A percentile compares a stretch with the other conserved stretches of the same genome.
Conservation (phyloP, 495 filamentous ascomycete genomes). For the Tuber borchii region DNA sequence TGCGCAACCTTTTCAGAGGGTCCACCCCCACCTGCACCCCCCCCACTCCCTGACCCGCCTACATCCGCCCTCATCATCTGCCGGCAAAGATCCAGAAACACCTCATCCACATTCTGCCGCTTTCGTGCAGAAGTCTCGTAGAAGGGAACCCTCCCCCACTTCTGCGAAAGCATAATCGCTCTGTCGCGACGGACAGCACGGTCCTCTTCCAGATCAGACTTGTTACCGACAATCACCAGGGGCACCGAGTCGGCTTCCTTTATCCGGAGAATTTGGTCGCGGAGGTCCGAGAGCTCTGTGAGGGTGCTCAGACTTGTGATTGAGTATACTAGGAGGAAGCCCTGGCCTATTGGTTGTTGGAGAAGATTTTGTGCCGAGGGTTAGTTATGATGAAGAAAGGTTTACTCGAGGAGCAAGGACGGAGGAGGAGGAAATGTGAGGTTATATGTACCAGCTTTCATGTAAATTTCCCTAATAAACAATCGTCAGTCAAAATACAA, state of each 20-base stretch:
- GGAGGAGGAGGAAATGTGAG: conserved; percentile 2
- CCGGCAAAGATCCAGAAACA: conserved; percentile 85
- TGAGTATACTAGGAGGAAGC: conserved; percentile 94
- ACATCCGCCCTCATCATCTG: conserved; percentile 65
- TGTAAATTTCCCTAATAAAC: conserved; percentile 72
- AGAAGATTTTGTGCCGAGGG: background rate
- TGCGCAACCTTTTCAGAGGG: conserved; percentile 26
- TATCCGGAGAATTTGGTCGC: conserved; percentile 93
- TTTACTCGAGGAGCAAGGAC: background rate
- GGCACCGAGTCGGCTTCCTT: conserved; percentile 90
- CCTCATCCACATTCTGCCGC: conserved; percentile 81
- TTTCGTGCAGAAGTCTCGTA: conserved; percentile 88
- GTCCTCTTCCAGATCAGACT: conserved; percentile 90
- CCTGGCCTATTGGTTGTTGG: conserved; percentile 59
- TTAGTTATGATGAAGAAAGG: conserved; percentile 9
- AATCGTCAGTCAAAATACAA: conserved; percentile 23
- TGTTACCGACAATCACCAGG: conserved; percentile 95
- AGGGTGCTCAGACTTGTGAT: conserved; percentile 85
- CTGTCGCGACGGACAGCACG: conserved; percentile 72
- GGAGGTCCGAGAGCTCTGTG: conserved; percentile 75
- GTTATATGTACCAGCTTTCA: conserved; percentile 58
- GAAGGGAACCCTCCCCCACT: conserved; percentile 85
- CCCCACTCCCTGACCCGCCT: conserved; percentile 21
- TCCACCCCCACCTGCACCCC: conserved; percentile 10
- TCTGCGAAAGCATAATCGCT: conserved; percentile 79